These are phyloP conservation scores for Hanseniaspora gamundiae DNA, from an alignment of 1,139 yeast species.

Conservation along the genomic window DNA sequence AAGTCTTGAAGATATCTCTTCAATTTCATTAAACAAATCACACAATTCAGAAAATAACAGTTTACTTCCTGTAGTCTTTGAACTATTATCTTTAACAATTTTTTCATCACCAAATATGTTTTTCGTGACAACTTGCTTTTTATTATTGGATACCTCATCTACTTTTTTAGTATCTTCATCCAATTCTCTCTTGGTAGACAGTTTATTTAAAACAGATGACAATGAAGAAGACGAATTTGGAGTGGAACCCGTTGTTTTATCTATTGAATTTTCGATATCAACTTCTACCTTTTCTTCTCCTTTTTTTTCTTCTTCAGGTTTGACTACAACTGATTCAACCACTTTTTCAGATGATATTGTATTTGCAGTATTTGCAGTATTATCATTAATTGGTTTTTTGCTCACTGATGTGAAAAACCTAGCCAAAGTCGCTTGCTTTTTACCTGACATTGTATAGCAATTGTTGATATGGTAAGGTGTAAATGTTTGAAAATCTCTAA, in stretches of 20 bases:
- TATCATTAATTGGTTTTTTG: conserved; percentile 5
- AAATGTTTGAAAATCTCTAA: not conserved
- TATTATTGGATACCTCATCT: too few species aligned
- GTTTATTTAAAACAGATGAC: not conserved
- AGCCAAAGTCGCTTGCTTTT: conserved; percentile 20
- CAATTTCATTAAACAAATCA: conserved; percentile 62
- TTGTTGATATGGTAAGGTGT: not conserved
- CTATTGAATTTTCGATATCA: too few species aligned
- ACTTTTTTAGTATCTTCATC: not conserved
- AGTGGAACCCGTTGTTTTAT: not conserved
- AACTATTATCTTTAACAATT: not conserved
- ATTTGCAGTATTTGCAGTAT: not conserved
- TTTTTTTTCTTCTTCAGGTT: not conserved
- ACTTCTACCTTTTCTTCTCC: not conserved
- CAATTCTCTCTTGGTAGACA: not conserved
- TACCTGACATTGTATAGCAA: conserved; percentile 4
- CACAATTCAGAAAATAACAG: conserved; percentile 51
- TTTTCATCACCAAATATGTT: too few species aligned
- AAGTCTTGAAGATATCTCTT: conserved; percentile 66
- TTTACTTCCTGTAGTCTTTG: conserved; percentile 4
- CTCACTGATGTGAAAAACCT: conserved; percentile 17
- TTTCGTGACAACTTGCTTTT: not conserved
- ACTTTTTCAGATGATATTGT: too few species aligned
- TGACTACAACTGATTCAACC: not conserved
- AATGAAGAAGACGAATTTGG: not conserved